Base-by-base conservation (phyloP, 345 rosid species). In the Eucalyptus rudis region DNA sequence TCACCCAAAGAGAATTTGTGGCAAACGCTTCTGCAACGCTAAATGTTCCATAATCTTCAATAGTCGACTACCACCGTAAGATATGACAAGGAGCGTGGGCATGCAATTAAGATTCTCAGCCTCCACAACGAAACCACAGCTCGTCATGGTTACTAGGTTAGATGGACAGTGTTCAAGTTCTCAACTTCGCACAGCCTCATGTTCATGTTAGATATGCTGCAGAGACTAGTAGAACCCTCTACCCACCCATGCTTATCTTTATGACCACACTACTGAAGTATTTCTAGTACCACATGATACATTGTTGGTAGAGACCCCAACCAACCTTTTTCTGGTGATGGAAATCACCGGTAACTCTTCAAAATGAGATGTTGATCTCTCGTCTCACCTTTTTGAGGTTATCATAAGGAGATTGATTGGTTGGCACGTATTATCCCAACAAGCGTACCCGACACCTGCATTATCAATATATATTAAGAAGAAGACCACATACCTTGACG, bases 11-110 rank as follows among this genome's bases (percentile, higher is more conserved):
- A 95, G 90, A 52, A 94, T 88, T 96, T 97, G 93, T 98, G 98
- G 96, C 76, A 90, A 95, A 94, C 49, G 92, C 95, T 93, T 97
- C 98, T 10, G 90, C 95, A 64, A 96, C 83, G 85, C 95, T 95
- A 91, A 97, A 96, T 87, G 98, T 93, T 91, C 99, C 99, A 94
- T 94, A 97, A 86, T 96, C 99, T 98, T 94, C 95, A 94, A 90
- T 27, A 16, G 20, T 58, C 24, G 54, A 80, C 58, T 9, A 49
- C 29, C 22, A 49, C 59, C 19, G 25, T 45, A 86, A 85, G 40
- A 25, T 17, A 33, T 8, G 79, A 86, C 59, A 86, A 47, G 43
- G 29, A 86, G 58, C 15, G 43, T 15, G 79, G 79, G 79, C 36
- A 31, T 66, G 43, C 79, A 66, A 66, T 66, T 31, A 54, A 86